Base-by-base conservation (phyloP, 2,329 filamentous ascomycete species). In the Geoglossum cookeanum region DNA sequence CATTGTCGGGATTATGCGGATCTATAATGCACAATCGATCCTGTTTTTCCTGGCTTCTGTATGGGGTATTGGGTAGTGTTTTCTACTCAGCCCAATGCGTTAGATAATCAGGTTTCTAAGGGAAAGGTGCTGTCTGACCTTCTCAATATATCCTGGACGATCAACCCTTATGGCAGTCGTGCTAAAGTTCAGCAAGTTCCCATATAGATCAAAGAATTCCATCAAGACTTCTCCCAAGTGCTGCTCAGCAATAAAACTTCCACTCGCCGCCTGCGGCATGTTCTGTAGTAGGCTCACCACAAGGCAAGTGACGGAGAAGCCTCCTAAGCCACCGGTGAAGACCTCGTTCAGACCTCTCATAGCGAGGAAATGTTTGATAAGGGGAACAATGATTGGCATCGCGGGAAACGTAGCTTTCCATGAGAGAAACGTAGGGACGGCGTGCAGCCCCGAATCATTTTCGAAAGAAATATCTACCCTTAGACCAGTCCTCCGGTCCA, bases 391-490 rank as follows among this genome's bases (percentile, higher is more conserved):
- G 45, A 87, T 79, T 0, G 88, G 85, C 87, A 97, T 90, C 7
- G 82, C 81, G 0, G 91, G 90, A 62, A 84, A 95, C 56, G 83
- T 73, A 13, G 74, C 64, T 68, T 86, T 90, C 92, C 92, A 98
- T 0, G 73, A 68, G 57, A 81, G 70, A 67, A 96, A 95, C 0
- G 88, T 96, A 17, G 81, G 72, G 64, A 92, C 84, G 2, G 92
- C 91, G 17, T 78, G 71, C 8, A 96, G 72, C 9, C 92, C 92
- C 47, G 85, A 87, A 39, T 83, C 71, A 65, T 96, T 97, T 70
- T 98, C 91, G 66, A 98, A 96, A 0, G 90, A 97, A 11, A 98
- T 78, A 67, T 98, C 92, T 11, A 97, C 85, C 63, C 85, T 87
- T 56, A 98, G 73, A 11, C 82, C 83, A 1, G 90, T 96, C 56